Evolutionary conservation across 169 alveolate species (phyloP), one percentile per base, ranked within the genome.

Genomic region (Cytauxzoon felis): DNA sequence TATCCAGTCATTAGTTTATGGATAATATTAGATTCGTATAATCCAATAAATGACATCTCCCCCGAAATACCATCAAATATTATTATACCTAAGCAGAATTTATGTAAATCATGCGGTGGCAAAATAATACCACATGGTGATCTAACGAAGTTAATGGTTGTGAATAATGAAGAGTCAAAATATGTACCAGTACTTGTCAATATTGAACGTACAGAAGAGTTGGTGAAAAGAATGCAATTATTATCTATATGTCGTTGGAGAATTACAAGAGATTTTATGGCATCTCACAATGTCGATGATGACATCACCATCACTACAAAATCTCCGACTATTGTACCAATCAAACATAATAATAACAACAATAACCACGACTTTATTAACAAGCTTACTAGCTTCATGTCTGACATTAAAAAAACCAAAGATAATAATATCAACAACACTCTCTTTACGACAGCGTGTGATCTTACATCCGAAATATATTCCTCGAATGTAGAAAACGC

Each of bases 161-260:
- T 1, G 9, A 45, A 1, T 34, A 45, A 3, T 45, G 13, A 45
- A 45, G 27, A 1, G 53, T 7, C 45, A n/a, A n/a, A n/a, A 38
- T 59, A 29, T 11, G 26, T 21, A 21, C 78, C 67, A 2, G 27
- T 62, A 2, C 51, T 72, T 50, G 52, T 32, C 27, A 56, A 72
- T 26, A 32, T 72, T 29, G 82, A 72, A 43, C 13, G 52, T n/a
- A 61, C 75, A 6, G 82, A 72, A 50, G 82, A 51, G 8, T 47
- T 47, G 33, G 66, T 72, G 13, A 36, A 51, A 54, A 42, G 73
- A 11, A 13, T 72, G 11, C 78, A 72, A 47, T 13, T 43, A 26
- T 47, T 72, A 8, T 43, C 78, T 0, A 54, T 34, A 1, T 27
- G 60, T 8, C 76, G 82, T 27, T 72, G 82, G 82, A 65, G 82